A percentile compares a stretch with the other conserved stretches of the same genome.
phyloP scores from a whole-genome alignment of 163 green algal species.

The Chloromonas sp. region DNA sequence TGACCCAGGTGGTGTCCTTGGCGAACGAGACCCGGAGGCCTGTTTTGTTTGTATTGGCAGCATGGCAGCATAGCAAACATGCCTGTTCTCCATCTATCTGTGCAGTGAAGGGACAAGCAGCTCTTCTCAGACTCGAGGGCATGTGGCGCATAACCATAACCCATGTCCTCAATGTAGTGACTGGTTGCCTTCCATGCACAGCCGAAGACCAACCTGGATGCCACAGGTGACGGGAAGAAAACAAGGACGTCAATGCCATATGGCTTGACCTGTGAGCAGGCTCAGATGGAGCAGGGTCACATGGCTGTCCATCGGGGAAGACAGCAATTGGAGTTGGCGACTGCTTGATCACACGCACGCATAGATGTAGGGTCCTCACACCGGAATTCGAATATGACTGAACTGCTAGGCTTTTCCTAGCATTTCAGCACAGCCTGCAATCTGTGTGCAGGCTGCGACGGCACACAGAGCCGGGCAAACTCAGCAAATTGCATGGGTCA shows the following conservation, averaged over 20 bases:
- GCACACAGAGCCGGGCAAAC: too few relatives aligned
- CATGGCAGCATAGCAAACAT: too few relatives aligned
- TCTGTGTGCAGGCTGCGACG: too few relatives aligned
- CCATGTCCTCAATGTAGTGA: too few relatives aligned
- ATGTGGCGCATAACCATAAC: too few relatives aligned
- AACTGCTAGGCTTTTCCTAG: background rate
- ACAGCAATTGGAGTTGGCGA: background rate
- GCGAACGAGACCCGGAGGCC: too few relatives aligned
- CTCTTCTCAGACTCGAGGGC: too few relatives aligned
- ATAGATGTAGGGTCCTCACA: background rate
- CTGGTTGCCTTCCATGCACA: too few relatives aligned
- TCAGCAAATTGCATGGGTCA: background rate
- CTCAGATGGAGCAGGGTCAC: background rate
- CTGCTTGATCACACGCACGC: background rate
- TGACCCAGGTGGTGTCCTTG: too few relatives aligned
- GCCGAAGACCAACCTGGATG: slow-evolving; percentile 46
- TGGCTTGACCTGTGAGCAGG: slow-evolving; percentile 40
- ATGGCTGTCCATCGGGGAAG: background rate
- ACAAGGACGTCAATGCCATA: slow-evolving; percentile 90
- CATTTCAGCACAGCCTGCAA: background rate
- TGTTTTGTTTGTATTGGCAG: too few relatives aligned
- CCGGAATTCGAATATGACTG: background rate
- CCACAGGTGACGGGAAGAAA: slow-evolving; percentile 90
- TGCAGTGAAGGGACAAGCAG: too few relatives aligned
- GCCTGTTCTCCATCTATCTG: too few relatives aligned